Evolutionary conservation across 441 rosid species (phyloP).

Genomic region (Croton setiger): DNA sequence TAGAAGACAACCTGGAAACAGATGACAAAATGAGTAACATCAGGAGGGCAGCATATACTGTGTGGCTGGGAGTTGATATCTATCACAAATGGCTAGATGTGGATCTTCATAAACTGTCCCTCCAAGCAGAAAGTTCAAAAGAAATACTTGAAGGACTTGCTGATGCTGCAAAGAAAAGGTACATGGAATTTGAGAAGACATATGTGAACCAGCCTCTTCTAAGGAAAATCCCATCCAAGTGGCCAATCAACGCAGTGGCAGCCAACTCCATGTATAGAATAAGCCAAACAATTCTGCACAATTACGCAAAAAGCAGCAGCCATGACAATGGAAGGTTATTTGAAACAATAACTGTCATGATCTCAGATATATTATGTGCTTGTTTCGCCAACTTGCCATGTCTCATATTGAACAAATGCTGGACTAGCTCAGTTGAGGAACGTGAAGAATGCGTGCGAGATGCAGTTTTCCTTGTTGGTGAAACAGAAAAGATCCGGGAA

Average conservation of each 20-base stretch:
- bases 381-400: conserved; percentile 62
- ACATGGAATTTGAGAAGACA: conserved; percentile 38
- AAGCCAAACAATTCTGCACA: conserved; percentile 55
- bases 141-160: conserved; percentile 50
- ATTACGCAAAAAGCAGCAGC: conserved; percentile 27
- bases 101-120: conserved; percentile 50
- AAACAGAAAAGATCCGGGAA: conserved; percentile 48
- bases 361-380: conserved; percentile 62
- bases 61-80: conserved; percentile 67
- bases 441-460: conserved; percentile 51
- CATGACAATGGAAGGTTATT: conserved; percentile 31
- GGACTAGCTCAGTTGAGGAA: conserved; percentile 44
- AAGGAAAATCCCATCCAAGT: conserved; percentile 47
- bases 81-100: conserved; percentile 66
- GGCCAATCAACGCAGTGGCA: conserved; percentile 73
- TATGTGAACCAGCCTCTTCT: conserved; percentile 29
- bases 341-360: conserved; percentile 36
- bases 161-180: conserved; percentile 46
- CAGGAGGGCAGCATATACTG: conserved; percentile 52
- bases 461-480: conserved; percentile 62
- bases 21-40: conserved; percentile 34
- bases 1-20: conserved; percentile 44
- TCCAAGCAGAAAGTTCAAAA: conserved; percentile 35
- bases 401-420: conserved; percentile 48
- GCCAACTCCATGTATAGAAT: conserved; percentile 82